A percentile compares a stretch with the other conserved stretches of the same genome.
These are phyloP conservation scores for Cryptococcus jaspeensis DNA, from an alignment of 1,284 basidiomycete genomes.

Conservation along the genomic window DNA sequence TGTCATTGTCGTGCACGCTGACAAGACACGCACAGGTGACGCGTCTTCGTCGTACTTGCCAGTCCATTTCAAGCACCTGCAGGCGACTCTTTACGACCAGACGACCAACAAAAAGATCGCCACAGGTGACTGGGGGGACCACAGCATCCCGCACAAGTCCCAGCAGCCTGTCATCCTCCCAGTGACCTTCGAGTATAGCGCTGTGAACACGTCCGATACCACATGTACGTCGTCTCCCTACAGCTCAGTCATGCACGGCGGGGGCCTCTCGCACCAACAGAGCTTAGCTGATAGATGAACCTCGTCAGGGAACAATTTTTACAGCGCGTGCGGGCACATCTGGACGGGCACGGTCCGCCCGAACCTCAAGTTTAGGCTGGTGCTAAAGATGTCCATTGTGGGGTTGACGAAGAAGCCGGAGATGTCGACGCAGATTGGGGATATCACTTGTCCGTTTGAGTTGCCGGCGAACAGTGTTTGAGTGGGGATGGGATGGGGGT, in stretches of 20 bases:
- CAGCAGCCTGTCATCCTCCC: conserved; percentile 66
- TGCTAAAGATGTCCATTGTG: conserved; percentile 66
- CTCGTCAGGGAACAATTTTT: conserved; percentile 67
- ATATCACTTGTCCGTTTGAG: conserved; percentile 73
- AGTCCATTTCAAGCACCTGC: conserved; percentile 64
- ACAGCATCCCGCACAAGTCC: conserved; percentile 63
- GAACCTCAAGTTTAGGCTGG: conserved; percentile 66
- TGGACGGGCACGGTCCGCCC: conserved; percentile 61
- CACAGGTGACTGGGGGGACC: conserved; percentile 60
- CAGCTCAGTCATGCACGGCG: not conserved
- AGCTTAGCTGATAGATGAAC: not conserved
- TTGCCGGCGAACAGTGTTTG: conserved; percentile 47
- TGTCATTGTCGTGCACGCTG: not conserved
- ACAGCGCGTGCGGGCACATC: conserved; percentile 70
- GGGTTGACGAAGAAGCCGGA: conserved; percentile 63
- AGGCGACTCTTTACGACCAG: conserved; percentile 61
- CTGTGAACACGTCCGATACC: conserved; percentile 71
- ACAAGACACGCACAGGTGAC: conserved; percentile 54
- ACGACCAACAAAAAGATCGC: conserved; percentile 64
- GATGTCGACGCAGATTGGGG: conserved; percentile 61
- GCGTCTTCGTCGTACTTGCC: conserved; percentile 71
- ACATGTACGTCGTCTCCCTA: conserved; percentile 62
- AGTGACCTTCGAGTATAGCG: conserved; percentile 75
- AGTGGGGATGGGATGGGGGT: no score
- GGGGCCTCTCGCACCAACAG: not conserved